Base-by-base conservation (phyloP, 371 early-diverging fungal species). In the Lichtheimia corymbifera region DNA sequence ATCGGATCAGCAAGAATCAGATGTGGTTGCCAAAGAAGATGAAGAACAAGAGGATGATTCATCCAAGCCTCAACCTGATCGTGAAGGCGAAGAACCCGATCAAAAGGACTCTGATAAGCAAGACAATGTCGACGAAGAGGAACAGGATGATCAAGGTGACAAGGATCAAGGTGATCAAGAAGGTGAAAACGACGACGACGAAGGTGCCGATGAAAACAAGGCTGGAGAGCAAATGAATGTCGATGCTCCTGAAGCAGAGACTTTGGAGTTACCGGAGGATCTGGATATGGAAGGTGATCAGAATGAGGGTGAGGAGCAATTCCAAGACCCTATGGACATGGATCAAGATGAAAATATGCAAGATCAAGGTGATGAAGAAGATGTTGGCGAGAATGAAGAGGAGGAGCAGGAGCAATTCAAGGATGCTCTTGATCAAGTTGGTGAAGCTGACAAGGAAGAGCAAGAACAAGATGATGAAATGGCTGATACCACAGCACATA, bases 11-110 rank as follows among this genome's bases (percentile, higher is more conserved):
- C 75, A 85, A 50, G 84, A 87, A 49, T 73, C 79, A 25, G 90
- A 89, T 28, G 85, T 83, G 79, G 89, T 83, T 51, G 88, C 87
- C 44, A 86, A 88, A 75, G 91, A 84, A 65, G 77, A 74, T 70
- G 76, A 86, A 47, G 86, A 79, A 22, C 59, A 74, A 49, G 66
- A 77, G 44, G 68, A 71, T 15, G 68, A 71, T 35, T 35, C 35
- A 35, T 35, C 35, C 5, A 35, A 35, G 11, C 56, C 35, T 30
- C 69, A 81, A 63, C 72, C 67, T 69, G 73, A 74, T 42, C 65
- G 63, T 20, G 68, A 70, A 47, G 76, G 73, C 14, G 73, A 80
- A 50, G 59, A 68, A 15, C 70, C 68, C 12, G 73, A 74, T 28
- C 73, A 72, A 56, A 73, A 78, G 25, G 66, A 74, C 5, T 75